Conservation (phyloP, 768 basidiomycete genomes). For the Psilocybe cubensis region DNA sequence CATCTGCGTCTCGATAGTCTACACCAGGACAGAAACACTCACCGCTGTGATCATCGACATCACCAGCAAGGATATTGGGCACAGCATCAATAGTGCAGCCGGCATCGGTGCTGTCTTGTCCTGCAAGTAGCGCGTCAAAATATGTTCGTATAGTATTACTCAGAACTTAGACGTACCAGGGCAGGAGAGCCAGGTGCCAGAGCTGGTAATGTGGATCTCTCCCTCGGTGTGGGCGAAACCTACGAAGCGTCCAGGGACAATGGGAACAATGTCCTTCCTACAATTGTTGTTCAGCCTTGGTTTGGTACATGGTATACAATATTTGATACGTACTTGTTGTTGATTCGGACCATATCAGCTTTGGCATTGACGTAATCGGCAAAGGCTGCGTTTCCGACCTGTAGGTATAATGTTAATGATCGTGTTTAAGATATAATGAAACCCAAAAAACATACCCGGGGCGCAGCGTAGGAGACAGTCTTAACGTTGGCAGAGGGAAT, state of each 20-base stretch:
- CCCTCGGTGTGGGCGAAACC: slow-evolving; percentile 54
- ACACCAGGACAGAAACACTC: background rate
- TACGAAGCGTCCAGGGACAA: slow-evolving; percentile 38
- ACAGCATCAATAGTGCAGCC: slow-evolving; percentile 58
- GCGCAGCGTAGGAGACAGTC: slow-evolving; percentile 40
- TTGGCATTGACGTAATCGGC: slow-evolving; percentile 59
- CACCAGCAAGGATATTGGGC: slow-evolving; percentile 52
- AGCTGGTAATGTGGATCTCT: slow-evolving; percentile 55
- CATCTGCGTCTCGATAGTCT: background rate
- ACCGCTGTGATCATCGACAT: slow-evolving; percentile 50
- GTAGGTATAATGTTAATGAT: background rate
- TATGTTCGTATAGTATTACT: background rate
- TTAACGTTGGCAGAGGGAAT: slow-evolving; percentile 33
- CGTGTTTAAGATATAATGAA: background rate
- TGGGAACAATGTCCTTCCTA: slow-evolving; percentile 42
- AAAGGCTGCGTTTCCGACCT: slow-evolving; percentile 62
- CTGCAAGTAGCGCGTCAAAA: background rate
- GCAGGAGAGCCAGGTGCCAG: slow-evolving; percentile 27
- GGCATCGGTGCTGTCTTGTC: slow-evolving; percentile 52
- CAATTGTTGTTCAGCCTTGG: background rate
- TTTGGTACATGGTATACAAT: background rate
- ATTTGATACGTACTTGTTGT: slow-evolving; percentile 44
- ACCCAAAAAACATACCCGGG: slow-evolving; percentile 33
- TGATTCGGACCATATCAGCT: slow-evolving; percentile 55
- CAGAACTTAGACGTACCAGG: slow-evolving; percentile 25